Percentiles rank a stretch among this genome's conserved stretches.
phyloP scores from a whole-genome alignment of 345 rosid genomes.

The Psidium guajava region DNA sequence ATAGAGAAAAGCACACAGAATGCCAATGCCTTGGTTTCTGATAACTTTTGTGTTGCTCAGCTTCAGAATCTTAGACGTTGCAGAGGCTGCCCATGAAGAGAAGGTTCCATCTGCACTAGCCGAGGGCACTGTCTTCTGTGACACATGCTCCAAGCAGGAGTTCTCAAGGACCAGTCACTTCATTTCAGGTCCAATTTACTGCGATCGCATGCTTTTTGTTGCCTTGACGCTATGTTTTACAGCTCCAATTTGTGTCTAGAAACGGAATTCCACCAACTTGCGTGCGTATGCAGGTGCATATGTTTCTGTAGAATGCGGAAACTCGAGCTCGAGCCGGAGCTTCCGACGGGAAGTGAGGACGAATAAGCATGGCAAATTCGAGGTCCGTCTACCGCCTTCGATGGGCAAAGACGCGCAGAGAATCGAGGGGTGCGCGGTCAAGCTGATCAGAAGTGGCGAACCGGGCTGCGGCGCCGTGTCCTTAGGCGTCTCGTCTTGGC shows the following conservation, averaged over 20 bases:
- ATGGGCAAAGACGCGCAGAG: conserved; percentile 42
- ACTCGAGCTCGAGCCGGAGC: conserved; percentile 23
- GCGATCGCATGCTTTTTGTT: background rate
- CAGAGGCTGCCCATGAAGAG: conserved; percentile 20
- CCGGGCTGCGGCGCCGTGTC: conserved; percentile 62
- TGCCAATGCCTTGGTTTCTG: conserved; percentile 25
- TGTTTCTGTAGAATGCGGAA: conserved; percentile 60
- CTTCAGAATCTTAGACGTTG: conserved; percentile 3
- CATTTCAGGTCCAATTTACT: conserved; percentile 54
- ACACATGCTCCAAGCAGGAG: conserved; percentile 57
- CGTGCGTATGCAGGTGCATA: conserved; percentile 44
- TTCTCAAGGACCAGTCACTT: conserved; percentile 50
- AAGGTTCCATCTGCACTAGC: conserved; percentile 50
- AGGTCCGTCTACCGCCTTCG: conserved; percentile 41
- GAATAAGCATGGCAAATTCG: conserved; percentile 51
- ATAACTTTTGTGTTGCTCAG: conserved; percentile 11
- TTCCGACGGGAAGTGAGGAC: conserved; percentile 51
- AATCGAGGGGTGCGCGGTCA: conserved; percentile 57
- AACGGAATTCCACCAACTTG: background rate
- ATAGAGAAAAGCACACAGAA: background rate
- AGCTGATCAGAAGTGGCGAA: conserved; percentile 50
- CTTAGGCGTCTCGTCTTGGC: conserved; percentile 47
- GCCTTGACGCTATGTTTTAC: background rate
- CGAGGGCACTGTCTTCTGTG: conserved; percentile 86
- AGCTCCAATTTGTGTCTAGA: background rate